These are phyloP conservation scores for Oryza punctata DNA, from an alignment of 176 grass and related monocot species.

Conservation along the genomic window DNA sequence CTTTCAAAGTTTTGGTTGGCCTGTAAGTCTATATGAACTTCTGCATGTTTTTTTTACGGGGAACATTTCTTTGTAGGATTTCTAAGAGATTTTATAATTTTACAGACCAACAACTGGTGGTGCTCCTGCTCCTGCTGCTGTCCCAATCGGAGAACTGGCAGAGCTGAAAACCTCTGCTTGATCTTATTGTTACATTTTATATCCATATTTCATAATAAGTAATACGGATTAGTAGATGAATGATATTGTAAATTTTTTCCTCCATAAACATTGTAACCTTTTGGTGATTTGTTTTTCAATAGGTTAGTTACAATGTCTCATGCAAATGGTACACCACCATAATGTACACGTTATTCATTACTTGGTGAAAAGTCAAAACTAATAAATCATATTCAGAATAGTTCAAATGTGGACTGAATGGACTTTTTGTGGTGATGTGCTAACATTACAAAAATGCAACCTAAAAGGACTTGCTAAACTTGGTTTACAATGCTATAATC, in stretches of 20 bases:
- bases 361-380: background rate
- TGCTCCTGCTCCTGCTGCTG: conserved; percentile 50
- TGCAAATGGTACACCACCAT: background rate
- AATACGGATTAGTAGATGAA: background rate
- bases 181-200: conserved; percentile 13
- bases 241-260: background rate
- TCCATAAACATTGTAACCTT: background rate
- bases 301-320: background rate
- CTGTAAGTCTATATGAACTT: conserved; percentile 54
- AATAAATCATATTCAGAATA: background rate
- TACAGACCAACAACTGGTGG: conserved; percentile 82
- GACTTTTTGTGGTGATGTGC: too few species aligned
- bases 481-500: too few species aligned
- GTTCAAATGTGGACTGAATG: too few species aligned
- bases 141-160: conserved; percentile 6
- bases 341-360: background rate
- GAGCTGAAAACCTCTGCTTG: conserved; percentile 44
- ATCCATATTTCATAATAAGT: background rate
- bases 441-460: too few species aligned
- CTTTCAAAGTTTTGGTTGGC: conserved; percentile 88
- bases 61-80: background rate
- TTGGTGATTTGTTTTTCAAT: background rate
- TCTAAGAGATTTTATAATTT: conserved; percentile 20
- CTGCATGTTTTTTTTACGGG: background rate
- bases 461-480: too few species aligned